Conservation (phyloP, 2,329 filamentous ascomycete genomes). For the Fusarium haematococcum region DNA sequence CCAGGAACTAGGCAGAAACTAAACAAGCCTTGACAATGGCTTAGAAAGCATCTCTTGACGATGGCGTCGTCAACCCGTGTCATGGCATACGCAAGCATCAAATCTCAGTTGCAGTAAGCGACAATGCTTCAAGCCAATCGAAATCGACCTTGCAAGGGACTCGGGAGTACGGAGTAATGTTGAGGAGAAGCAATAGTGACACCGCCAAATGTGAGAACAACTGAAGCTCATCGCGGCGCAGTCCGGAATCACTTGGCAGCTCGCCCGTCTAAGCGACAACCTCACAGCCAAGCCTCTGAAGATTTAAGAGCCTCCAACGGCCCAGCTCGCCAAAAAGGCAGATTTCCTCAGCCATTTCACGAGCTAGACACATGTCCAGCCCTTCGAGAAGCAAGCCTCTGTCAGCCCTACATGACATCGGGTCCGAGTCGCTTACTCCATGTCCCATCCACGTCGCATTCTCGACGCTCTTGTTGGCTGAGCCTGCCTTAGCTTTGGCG, state of each 20-base stretch:
- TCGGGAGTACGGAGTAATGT: background rate
- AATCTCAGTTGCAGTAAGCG: background rate
- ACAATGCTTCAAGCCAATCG: background rate
- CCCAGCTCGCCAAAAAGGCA: constrained; percentile 2
- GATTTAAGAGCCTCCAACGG: background rate
- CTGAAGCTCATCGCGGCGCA: background rate
- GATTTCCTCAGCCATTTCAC: background rate
- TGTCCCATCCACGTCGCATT: background rate
- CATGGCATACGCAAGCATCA: constrained; percentile 9
- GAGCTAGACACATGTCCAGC: background rate
- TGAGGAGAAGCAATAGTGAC: background rate
- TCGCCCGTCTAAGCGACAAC: background rate
- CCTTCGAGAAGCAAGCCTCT: background rate
- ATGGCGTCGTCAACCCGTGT: constrained; percentile 4
- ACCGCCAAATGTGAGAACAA: background rate
- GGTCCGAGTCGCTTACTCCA: background rate
- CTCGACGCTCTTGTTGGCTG: constrained; percentile 13
- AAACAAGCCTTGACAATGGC: background rate
- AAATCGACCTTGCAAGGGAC: background rate
- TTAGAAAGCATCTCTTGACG: background rate
- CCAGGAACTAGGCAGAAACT: background rate
- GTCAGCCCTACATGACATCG: constrained; percentile 5
- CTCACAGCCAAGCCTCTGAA: background rate
- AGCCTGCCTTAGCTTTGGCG: constrained; percentile 22
- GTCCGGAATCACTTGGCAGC: background rate